Conservation (phyloP, 192 early-diverging fungal genomes). For the Backusella parvicylindrica region DNA sequence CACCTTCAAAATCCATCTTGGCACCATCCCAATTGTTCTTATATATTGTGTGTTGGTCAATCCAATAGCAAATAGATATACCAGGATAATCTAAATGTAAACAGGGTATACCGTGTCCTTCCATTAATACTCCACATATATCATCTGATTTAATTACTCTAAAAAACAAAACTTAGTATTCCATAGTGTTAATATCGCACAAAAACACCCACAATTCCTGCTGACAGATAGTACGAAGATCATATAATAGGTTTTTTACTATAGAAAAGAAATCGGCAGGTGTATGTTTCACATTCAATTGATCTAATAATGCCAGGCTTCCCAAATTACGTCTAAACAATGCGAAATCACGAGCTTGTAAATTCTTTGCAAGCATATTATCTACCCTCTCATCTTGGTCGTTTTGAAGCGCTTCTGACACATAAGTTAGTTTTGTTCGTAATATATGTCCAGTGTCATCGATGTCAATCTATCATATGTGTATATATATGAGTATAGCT, state of each 20-base stretch:
- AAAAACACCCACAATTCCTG: constrained; percentile 28
- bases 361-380: constrained; percentile 16
- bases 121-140: constrained; percentile 15
- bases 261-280: constrained; percentile 27
- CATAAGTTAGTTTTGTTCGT: constrained; percentile 30
- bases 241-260: constrained; percentile 9
- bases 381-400: constrained; percentile 30
- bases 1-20: constrained; percentile 5
- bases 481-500: background rate
- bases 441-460: constrained; percentile 21
- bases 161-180: background rate
- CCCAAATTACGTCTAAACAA: constrained; percentile 23
- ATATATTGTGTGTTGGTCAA: background rate
- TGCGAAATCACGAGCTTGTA: constrained; percentile 4
- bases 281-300: constrained; percentile 25
- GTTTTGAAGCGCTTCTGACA: constrained; percentile 25
- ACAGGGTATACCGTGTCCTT: constrained; percentile 32
- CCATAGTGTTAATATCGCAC: background rate
- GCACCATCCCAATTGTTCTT: constrained; percentile 18
- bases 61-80: constrained; percentile 28
- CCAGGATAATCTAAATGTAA: constrained; percentile 28
- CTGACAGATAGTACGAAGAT: constrained; percentile 16
- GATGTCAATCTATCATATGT: constrained; percentile 25
- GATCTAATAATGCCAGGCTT: constrained; percentile 22
- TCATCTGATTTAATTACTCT: constrained; percentile 17